Evolutionary conservation across 805 yeast species (phyloP), one percentile per base, ranked within the genome.

Genomic region (Candida sithepensis): DNA sequence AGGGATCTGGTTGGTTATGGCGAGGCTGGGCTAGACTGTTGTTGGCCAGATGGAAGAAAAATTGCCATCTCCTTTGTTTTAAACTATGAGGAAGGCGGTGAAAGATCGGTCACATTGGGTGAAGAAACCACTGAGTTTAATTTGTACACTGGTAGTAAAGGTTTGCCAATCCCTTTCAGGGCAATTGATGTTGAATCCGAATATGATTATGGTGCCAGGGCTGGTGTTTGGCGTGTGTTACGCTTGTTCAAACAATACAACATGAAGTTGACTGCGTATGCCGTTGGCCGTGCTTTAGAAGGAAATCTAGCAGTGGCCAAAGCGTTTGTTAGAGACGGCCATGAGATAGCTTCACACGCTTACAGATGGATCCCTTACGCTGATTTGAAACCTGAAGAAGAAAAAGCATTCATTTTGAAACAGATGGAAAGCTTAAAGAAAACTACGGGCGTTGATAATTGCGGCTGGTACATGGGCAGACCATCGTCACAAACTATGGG

Each of bases 331-430:
- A 60, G 67, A 40, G 71, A 60, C 30, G 73, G 73, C 13, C 71
- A 66, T 52, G 72, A 69, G 47, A 66, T 69, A 30, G 71, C 70
- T n/a, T 65, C 68, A 18, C 73, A 69, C 46, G 69, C 69, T 14
- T 60, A 63, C 47, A 57, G 73, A 46, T 69, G 73, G 73, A 58
- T 65, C 46, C 66, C 65, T 45, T 68, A 64, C 53, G 61, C 60
- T 26, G 56, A 58, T 22, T 41, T 52, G 32, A 42, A 61, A 4
- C 65, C 67, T 30, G 72, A 65, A 48, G 64, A 59, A 41, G 71
- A 69, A 50, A 60, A 64, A 43, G 66, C 59, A n/a, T 57, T 57
- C 52, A 65, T 69, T 45, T 54, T 58, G 43, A 60, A 60, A 39
- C 63, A 64, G 33, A 54, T 69, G 42, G 57, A 58, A 37, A 45